phyloP scores from a whole-genome alignment of 306 rosid genomes.

The Malus fusca region DNA sequence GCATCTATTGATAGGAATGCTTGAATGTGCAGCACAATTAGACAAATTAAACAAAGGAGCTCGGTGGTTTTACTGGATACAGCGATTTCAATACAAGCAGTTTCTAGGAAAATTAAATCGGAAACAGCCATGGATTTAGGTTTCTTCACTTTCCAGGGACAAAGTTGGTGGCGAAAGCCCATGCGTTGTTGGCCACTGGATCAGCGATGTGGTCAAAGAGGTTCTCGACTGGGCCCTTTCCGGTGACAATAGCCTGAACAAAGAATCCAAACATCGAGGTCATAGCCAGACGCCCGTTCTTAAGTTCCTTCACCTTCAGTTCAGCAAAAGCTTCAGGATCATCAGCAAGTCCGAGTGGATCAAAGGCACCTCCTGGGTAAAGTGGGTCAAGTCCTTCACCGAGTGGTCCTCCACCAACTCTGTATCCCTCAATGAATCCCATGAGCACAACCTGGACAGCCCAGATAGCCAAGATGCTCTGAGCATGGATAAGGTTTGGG shows the following conservation, averaged over 20 bases:
- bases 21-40: background rate
- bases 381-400: slow-evolving; percentile 95
- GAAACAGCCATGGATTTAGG: slow-evolving; percentile 9
- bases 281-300: slow-evolving; percentile 90
- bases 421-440: slow-evolving; percentile 91
- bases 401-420: slow-evolving; percentile 95
- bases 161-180: slow-evolving; percentile 94
- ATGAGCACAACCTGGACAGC: slow-evolving; percentile 86
- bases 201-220: slow-evolving; percentile 80
- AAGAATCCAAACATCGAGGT: slow-evolving; percentile 88
- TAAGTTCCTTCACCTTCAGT: slow-evolving; percentile 81
- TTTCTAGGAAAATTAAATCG: slow-evolving; percentile 30
- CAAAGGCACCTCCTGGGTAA: slow-evolving; percentile 95
- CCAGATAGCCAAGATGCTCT: slow-evolving; percentile 97
- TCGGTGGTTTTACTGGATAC: slow-evolving; percentile 22
- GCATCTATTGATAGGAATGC: background rate
- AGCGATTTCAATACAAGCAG: slow-evolving; percentile 27
- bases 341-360: slow-evolving; percentile 93
- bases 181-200: slow-evolving; percentile 85
- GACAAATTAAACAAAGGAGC: slow-evolving; percentile 1
- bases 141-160: slow-evolving; percentile 77
- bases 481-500: slow-evolving; percentile 90
- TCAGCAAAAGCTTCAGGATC: slow-evolving; percentile 98
- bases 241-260: slow-evolving; percentile 94
- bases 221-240: slow-evolving; percentile 87